Conservation (phyloP, 495 filamentous ascomycete genomes). For the Penicillium goetzii region DNA sequence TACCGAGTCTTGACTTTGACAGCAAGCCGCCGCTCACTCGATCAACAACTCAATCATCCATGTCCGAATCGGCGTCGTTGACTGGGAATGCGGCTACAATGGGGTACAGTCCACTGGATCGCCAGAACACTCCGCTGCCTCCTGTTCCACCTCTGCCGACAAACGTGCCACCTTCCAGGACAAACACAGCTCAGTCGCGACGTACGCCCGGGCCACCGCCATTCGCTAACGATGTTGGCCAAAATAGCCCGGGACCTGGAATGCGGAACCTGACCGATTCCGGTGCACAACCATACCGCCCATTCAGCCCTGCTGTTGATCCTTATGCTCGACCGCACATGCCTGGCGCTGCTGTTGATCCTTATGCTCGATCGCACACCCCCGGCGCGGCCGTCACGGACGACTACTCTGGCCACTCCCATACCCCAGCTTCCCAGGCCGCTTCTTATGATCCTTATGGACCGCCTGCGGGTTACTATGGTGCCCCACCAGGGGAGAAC, state of each 20-base stretch:
- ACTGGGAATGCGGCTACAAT: slow-evolving; percentile 27
- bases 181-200: slow-evolving; percentile 19
- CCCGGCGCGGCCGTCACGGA: slow-evolving; percentile 1
- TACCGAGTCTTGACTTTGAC: slow-evolving; percentile 33
- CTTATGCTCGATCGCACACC: slow-evolving; percentile 16
- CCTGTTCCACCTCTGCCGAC: slow-evolving; percentile 31
- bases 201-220: slow-evolving; percentile 15
- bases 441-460: slow-evolving; percentile 13
- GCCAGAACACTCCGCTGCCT: slow-evolving; percentile 21
- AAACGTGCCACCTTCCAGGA: slow-evolving; percentile 15
- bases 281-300: slow-evolving; percentile 17
- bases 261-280: slow-evolving; percentile 27
- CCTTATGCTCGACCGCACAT: slow-evolving; percentile 24
- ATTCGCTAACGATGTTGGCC: slow-evolving; percentile 12
- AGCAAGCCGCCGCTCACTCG: slow-evolving; percentile 28
- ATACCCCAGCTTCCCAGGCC: not conserved
- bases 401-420: slow-evolving; percentile 14
- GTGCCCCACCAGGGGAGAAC: not conserved
- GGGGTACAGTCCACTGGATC: slow-evolving; percentile 34
- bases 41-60: slow-evolving; percentile 31
- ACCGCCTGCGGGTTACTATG: slow-evolving; percentile 13
- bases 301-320: slow-evolving; percentile 22
- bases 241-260: slow-evolving; percentile 9
- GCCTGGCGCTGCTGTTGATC: slow-evolving; percentile 24
- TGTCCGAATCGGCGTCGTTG: slow-evolving; percentile 32